These are phyloP conservation scores for Chenopodium album DNA, from an alignment of 148 eudicot genomes.

Conservation along the genomic window DNA sequence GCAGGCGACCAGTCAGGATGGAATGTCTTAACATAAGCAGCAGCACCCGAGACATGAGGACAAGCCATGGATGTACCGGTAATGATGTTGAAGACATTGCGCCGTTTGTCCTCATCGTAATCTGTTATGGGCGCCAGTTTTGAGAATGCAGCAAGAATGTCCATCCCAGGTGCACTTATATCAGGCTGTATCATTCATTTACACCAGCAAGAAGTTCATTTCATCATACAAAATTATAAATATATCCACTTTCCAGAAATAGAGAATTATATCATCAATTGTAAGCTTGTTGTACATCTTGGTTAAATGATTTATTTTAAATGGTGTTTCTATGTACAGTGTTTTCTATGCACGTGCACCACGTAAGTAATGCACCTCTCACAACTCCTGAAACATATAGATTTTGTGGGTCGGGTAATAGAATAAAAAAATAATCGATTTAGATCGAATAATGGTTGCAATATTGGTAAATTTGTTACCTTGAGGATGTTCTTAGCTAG, in stretches of 20 bases:
- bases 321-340: too few species aligned
- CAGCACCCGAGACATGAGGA: constrained; percentile 77
- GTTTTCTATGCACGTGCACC: too few species aligned
- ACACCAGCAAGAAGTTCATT: background rate
- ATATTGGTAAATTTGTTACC: constrained; percentile 28
- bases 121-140: constrained; percentile 39
- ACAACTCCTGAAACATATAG: too few species aligned
- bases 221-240: background rate
- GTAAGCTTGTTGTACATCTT: too few species aligned
- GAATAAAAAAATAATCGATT: too few species aligned
- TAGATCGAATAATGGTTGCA: background rate
- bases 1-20: constrained; percentile 89
- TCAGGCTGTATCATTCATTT: constrained; percentile 54
- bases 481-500: constrained; percentile 61
- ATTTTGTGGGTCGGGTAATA: too few species aligned
- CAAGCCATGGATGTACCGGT: constrained; percentile 91
- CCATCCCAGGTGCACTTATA: constrained; percentile 73
- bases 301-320: too few species aligned
- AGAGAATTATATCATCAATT: too few species aligned
- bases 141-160: constrained; percentile 71
- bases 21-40: constrained; percentile 70
- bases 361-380: too few species aligned
- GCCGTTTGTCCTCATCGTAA: constrained; percentile 36
- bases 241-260: too few species aligned
- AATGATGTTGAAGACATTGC: constrained; percentile 39